Conservation (phyloP, 2,329 filamentous ascomycete species). For the Daldinia eschscholtzii region DNA sequence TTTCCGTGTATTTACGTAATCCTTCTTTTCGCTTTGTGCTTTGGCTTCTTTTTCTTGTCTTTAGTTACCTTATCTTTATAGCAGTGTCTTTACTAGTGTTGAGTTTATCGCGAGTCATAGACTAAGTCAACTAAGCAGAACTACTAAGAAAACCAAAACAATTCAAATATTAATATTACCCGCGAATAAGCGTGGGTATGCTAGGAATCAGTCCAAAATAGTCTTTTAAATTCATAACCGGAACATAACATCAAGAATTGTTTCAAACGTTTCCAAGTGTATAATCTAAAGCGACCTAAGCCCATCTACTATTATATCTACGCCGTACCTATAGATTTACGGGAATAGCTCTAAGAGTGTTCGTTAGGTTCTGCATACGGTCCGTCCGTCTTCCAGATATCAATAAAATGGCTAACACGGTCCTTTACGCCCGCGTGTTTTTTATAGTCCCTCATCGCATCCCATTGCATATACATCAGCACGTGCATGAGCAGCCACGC, state of each 20-base stretch:
- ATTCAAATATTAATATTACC: neutral
- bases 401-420: conserved; percentile 28
- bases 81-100: neutral
- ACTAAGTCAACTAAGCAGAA: conserved; percentile 1
- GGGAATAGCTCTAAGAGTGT: neutral
- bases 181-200: neutral
- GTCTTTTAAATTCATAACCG: neutral
- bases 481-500: conserved; percentile 47
- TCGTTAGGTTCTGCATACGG: neutral
- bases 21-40: neutral
- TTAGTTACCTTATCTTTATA: neutral
- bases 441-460: conserved; percentile 40
- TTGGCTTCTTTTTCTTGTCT: neutral
- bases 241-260: no score
- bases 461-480: conserved; percentile 48
- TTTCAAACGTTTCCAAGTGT: neutral
- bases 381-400: conserved; percentile 12
- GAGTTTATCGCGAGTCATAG: neutral
- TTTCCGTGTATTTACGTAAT: no score
- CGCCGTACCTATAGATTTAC: neutral
- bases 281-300: neutral
- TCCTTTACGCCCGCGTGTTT: conserved; percentile 25
- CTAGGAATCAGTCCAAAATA: neutral
- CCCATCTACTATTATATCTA: neutral
- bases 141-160: neutral